Evolutionary conservation across 2,329 filamentous ascomycete species (phyloP).

Genomic region (Colletotrichum filicis): DNA sequence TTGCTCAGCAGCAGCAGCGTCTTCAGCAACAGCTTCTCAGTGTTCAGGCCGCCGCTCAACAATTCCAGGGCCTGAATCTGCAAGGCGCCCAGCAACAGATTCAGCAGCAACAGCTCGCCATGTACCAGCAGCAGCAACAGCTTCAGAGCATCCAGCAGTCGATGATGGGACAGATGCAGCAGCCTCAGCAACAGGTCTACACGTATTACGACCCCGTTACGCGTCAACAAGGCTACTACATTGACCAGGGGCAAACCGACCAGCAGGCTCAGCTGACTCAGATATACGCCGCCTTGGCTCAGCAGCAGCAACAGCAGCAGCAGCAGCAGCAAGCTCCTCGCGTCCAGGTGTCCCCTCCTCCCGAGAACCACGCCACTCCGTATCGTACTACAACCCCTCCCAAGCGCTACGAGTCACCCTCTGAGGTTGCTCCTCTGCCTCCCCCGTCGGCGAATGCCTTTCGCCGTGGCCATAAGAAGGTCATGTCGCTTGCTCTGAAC

Average conservation of each 20-base stretch:
- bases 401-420: conserved; percentile 75
- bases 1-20: conserved; percentile 94
- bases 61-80: conserved; percentile 82
- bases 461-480: conserved; percentile 94
- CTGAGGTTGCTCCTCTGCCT: conserved; percentile 77
- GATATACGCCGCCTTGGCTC: conserved; percentile 41
- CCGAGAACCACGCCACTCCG: conserved; percentile 62
- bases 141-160: conserved; percentile 59
- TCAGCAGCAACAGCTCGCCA: conserved; percentile 56
- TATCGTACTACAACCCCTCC: conserved; percentile 74
- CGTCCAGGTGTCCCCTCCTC: conserved; percentile 85
- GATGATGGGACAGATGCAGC: conserved; percentile 54
- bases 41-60: conserved; percentile 84
- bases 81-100: conserved; percentile 60
- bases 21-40: conserved; percentile 92
- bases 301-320: conserved; percentile 50
- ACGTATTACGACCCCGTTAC: conserved; percentile 87
- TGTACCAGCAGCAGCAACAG: conserved; percentile 57
- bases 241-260: conserved; percentile 71
- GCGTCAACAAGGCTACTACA: conserved; percentile 83
- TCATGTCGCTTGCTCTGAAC: conserved; percentile 76
- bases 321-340: conserved; percentile 72
- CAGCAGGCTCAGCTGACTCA: conserved; percentile 51
- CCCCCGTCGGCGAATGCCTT: conserved; percentile 92
- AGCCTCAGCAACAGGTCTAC: conserved; percentile 83